Conservation (phyloP, 805 yeast genomes). For the Wickerhamomyces chambardii region DNA sequence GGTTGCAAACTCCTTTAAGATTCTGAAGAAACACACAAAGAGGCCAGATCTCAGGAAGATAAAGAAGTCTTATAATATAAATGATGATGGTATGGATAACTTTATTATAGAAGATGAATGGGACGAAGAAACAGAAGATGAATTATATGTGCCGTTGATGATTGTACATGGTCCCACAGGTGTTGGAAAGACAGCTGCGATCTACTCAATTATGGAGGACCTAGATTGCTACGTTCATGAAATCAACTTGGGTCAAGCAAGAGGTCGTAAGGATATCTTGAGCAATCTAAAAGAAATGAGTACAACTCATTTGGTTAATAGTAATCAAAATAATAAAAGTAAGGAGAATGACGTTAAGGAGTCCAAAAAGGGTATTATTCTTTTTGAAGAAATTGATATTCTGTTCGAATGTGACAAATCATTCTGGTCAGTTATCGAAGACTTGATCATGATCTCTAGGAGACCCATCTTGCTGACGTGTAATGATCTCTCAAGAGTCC, state of each 20-base stretch:
- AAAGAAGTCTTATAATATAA: conserved; percentile 7
- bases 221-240: conserved; percentile 72
- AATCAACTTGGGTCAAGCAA: conserved; percentile 61
- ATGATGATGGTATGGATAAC: conserved; percentile 18
- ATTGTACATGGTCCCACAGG: conserved; percentile 67
- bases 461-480: conserved; percentile 70
- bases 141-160: conserved; percentile 49
- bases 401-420: conserved; percentile 66
- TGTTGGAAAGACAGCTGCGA: conserved; percentile 68
- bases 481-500: conserved; percentile 36
- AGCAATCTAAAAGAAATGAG: conserved; percentile 67
- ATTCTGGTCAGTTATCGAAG: conserved; percentile 70
- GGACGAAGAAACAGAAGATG: conserved; percentile 14
- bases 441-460: conserved; percentile 48
- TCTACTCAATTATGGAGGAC: conserved; percentile 58
- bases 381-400: conserved; percentile 82
- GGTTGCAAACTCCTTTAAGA: conserved; percentile 22
- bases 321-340: conserved; percentile 13
- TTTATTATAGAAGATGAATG: conserved; percentile 19
- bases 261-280: conserved; percentile 65
- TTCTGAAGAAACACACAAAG: conserved; percentile 22
- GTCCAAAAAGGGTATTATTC: conserved; percentile 55
- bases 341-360: conserved; percentile 7
- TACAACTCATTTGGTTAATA: conserved; percentile 74
- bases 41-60: conserved; percentile 23